Base-by-base conservation (phyloP, 2,329 filamentous ascomycete species). In the Tolypocladium ophioglossoides region DNA sequence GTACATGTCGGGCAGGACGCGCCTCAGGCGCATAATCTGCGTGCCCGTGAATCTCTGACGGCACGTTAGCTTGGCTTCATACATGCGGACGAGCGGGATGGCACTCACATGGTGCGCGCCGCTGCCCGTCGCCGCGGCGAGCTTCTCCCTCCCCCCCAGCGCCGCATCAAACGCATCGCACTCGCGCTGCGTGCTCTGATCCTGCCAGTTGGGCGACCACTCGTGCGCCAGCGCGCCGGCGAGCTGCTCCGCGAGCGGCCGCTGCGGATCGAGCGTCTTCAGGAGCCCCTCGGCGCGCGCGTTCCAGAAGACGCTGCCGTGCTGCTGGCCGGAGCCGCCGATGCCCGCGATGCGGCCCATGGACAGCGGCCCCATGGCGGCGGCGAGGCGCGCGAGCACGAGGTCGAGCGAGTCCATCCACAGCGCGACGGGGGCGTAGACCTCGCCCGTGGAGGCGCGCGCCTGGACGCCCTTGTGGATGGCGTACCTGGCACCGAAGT, bases 191-290 rank as follows among this genome's bases (percentile, higher is more conserved):
- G 94, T 97, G 72, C 91, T 96, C 57, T 91, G 87, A 69, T 99
- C 94, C 73, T 97, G 94, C 94, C 94, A 99, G 70, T 97, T 99
- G 9, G 94, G 94, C 60, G 89, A 91, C 72, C 85, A 91, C 5
- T 87, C 85, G 68, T 95, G 87, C 18, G 91, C 87, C 66, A 97
- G 89, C 0, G 86, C 87, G 3, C 72, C 74, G 11, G 74, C 71
- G 30, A 97, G 74, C 72, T 95, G 91, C 56, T 87, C 83, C 51
- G 87, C 78, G 49, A 97, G 74, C 0, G 78, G 72, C 66, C 80
- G 80, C 22, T 71, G 71, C 3, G 78, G 66, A 60, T 89, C 77
- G 46, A 97, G 73, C 14, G 64, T 73, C 4, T 68, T 72, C 46
- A 97, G 78, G 46, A 86, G 65, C 9, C 70, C 64, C 66, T 88